Evolutionary conservation across 108 stramenopile species (phyloP).

Genomic region (Aurantiochytrium sp.): DNA sequence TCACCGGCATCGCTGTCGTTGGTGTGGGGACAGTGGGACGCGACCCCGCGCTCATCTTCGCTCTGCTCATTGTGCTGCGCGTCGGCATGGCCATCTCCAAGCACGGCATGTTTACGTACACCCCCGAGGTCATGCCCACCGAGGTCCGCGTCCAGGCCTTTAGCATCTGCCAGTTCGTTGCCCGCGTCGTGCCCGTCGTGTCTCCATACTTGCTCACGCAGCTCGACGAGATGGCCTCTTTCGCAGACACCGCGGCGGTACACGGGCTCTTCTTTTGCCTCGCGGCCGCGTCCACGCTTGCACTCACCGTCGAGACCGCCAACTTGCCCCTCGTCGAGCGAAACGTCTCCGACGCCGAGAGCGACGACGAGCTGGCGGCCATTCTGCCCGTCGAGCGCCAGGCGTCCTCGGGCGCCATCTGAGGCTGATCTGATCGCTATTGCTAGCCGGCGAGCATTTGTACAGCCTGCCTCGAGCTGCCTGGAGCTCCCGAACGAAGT

Average conservation of each 20-base stretch:
- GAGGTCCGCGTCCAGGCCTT: neutral
- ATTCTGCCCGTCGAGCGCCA: too few relatives aligned
- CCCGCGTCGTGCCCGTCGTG: neutral
- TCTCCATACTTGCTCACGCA: neutral
- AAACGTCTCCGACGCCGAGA: too few relatives aligned
- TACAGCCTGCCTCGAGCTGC: too few relatives aligned
- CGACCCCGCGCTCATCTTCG: neutral
- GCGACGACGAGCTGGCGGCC: too few relatives aligned
- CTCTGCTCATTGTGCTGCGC: neutral
- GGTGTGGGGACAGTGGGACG: neutral
- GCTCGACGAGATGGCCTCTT: neutral
- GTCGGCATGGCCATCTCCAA: neutral
- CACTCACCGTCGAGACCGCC: neutral
- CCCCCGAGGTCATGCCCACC: neutral
- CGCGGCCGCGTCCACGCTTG: neutral
- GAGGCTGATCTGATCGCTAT: too few relatives aligned
- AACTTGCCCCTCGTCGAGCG: neutral
- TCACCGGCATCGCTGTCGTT: neutral
- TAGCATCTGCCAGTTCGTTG: neutral
- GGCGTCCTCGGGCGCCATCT: too few relatives aligned
- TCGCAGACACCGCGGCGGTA: neutral
- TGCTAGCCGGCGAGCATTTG: too few relatives aligned
- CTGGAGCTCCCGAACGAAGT: too few relatives aligned
- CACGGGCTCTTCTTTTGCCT: neutral
- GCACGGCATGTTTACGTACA: neutral